These are phyloP conservation scores for Trichoderma gracile DNA, from an alignment of 2,329 filamentous ascomycete genomes.

Conservation along the genomic window DNA sequence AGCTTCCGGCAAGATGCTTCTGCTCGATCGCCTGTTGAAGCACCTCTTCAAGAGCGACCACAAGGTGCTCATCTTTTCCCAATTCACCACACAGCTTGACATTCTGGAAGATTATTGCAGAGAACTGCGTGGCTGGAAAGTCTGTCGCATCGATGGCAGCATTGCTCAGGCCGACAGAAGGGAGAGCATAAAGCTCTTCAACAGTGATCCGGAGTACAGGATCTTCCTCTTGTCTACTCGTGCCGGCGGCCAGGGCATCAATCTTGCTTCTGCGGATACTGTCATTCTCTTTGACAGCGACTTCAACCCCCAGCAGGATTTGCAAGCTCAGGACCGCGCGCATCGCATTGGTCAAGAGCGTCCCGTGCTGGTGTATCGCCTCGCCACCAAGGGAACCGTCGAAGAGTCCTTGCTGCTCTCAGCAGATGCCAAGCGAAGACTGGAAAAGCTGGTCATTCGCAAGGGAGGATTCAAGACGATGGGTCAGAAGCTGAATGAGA, in stretches of 20 bases:
- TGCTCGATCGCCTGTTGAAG: slow-evolving; percentile 83
- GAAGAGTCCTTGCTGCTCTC: slow-evolving; percentile 84
- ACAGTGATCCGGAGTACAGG: slow-evolving; percentile 62
- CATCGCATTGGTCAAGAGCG: slow-evolving; percentile 92
- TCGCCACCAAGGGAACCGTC: slow-evolving; percentile 90
- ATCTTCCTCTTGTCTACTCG: slow-evolving; percentile 88
- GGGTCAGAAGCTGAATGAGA: slow-evolving; percentile 58
- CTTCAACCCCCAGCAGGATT: slow-evolving; percentile 96
- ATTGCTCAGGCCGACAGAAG: slow-evolving; percentile 74
- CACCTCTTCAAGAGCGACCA: slow-evolving; percentile 72
- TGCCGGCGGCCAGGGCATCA: slow-evolving; percentile 93
- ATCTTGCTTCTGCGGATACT: slow-evolving; percentile 86
- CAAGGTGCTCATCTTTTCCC: slow-evolving; percentile 94
- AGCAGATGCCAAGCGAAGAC: slow-evolving; percentile 84
- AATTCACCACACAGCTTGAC: slow-evolving; percentile 93
- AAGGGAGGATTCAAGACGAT: slow-evolving; percentile 82
- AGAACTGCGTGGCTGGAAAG: slow-evolving; percentile 74
- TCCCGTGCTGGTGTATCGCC: slow-evolving; percentile 89
- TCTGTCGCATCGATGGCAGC: slow-evolving; percentile 87
- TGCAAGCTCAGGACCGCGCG: slow-evolving; percentile 93
- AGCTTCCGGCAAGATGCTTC: slow-evolving; percentile 90
- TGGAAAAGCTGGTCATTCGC: slow-evolving; percentile 94
- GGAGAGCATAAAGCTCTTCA: slow-evolving; percentile 72
- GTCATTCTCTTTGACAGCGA: slow-evolving; percentile 87
- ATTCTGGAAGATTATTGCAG: slow-evolving; percentile 82